phyloP scores from a whole-genome alignment of 805 yeast species.

The Wickerhamiella vanderwaltii region DNA sequence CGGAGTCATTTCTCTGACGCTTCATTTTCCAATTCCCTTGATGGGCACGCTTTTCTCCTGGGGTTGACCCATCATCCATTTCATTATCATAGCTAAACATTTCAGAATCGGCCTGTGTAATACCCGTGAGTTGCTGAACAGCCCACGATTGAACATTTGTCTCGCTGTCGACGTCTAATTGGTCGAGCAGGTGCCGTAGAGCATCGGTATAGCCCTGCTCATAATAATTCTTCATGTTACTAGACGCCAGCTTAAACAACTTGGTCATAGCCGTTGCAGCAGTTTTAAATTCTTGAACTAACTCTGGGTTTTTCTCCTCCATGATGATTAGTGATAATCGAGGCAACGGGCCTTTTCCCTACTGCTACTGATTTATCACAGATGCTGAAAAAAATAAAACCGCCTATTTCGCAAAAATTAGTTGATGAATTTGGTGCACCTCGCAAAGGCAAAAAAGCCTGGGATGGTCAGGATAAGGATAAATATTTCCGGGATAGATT shows the following conservation, averaged over 20 bases:
- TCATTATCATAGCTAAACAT: not conserved
- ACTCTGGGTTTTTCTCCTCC: constrained; percentile 6
- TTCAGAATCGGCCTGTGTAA: constrained; percentile 4
- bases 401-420: not conserved
- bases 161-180: constrained; percentile 4
- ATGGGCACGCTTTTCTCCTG: constrained; percentile 11
- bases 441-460: constrained; percentile 39
- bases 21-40: constrained; percentile 8
- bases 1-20: constrained; percentile 3
- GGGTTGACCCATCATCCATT: not conserved
- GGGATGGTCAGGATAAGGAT: constrained; percentile 61
- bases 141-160: constrained; percentile 11
- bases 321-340: too few relatives aligned
- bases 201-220: constrained; percentile 12
- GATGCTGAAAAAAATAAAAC: constrained; percentile 7
- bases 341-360: too few relatives aligned
- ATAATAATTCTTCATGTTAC: constrained; percentile 1
- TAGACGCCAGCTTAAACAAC: constrained; percentile 10
- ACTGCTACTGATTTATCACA: too few relatives aligned
- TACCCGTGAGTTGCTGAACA: constrained; percentile 6
- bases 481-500: constrained; percentile 48
- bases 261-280: constrained; percentile 13
- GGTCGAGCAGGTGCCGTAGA: constrained; percentile 11
- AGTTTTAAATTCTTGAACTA: constrained; percentile 10
- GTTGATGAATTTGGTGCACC: constrained; percentile 15